Base-by-base conservation (phyloP, 2,329 filamentous ascomycete species). In the Verruconis gallopava region DNA sequence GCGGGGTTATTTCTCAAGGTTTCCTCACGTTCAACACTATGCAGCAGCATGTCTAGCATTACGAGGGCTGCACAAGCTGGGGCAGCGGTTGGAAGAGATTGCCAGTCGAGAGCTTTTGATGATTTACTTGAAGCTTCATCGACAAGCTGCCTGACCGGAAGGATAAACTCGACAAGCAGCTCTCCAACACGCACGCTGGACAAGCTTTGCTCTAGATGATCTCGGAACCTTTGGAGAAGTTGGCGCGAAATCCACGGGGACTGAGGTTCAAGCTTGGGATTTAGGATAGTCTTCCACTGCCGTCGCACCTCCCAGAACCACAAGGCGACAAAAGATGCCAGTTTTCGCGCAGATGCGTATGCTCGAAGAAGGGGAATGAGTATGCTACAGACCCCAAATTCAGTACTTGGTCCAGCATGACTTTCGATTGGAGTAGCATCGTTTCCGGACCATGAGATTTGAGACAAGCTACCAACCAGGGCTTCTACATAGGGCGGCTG, bases 401-500 rank as follows among this genome's bases (percentile, higher is more conserved):
- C 25, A n/a, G 6, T 9, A 9, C 9, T 30, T 30, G 25, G 25
- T 9, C 6, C n/a, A n/a, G 9, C 25, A 30, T 30, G 6, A 9
- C 9, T 30, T n/a, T 30, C 9, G 6, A 9, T 9, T 30, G 25
- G 9, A 9, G 25, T 30, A n/a, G 9, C 25, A n/a, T 30, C 25
- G n/a, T 30, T n/a, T 9, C 6, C n/a, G 25, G 25, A 30, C 40
- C 28, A 42, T 9, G 18, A 18, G 9, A 14, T 36, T 20, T 36
- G 19, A 9, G 30, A 17, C 13, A 42, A 4, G 11, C 19, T 36
- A 3, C 18, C 32, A 21, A 42, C 32, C 18, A 42, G 15, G 11
- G 40, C 40, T n/a, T 42, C 40, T 9, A 42, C 40, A 21, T 42
- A 42, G 12, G 38, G 38, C 17, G 38, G 38, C 11, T 30, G 32